Percentiles rank a stretch among this genome's conserved stretches.
phyloP scores from a whole-genome alignment of 2,329 filamentous ascomycete genomes.

The Cordyceps cicadae region DNA sequence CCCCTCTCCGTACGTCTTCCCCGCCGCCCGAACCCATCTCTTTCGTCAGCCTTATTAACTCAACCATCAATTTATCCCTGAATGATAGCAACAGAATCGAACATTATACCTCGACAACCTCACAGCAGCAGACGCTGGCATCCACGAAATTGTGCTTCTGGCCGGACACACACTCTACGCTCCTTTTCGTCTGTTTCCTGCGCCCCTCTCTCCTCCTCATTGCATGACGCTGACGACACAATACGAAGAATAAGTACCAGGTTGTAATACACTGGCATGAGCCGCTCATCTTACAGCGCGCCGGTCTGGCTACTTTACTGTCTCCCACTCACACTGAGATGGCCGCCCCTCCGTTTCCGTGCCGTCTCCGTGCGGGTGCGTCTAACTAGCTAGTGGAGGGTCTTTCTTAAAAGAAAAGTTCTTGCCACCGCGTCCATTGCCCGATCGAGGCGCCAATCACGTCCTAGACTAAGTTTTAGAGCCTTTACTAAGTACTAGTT shows the following conservation, averaged over 20 bases:
- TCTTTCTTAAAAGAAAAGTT: background rate
- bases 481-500: no score
- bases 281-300: background rate
- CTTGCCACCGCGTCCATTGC: background rate
- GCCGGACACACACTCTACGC: no score
- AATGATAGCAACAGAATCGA: no score
- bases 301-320: background rate
- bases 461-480: no score
- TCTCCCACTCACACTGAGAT: background rate
- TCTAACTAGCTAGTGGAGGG: conserved; percentile 6
- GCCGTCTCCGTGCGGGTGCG: conserved; percentile 6
- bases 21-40: background rate
- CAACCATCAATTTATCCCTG: background rate
- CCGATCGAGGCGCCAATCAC: background rate
- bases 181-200: no score
- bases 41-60: background rate
- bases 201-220: background rate
- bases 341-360: background rate
- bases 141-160: no score
- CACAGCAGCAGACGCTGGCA: background rate
- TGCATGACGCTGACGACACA: background rate
- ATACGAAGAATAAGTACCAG: background rate
- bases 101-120: no score
- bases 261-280: no score
- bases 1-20: background rate